These are phyloP conservation scores for Luzula sylvatica DNA, from an alignment of 176 grass and related monocot genomes.

Conservation along the genomic window DNA sequence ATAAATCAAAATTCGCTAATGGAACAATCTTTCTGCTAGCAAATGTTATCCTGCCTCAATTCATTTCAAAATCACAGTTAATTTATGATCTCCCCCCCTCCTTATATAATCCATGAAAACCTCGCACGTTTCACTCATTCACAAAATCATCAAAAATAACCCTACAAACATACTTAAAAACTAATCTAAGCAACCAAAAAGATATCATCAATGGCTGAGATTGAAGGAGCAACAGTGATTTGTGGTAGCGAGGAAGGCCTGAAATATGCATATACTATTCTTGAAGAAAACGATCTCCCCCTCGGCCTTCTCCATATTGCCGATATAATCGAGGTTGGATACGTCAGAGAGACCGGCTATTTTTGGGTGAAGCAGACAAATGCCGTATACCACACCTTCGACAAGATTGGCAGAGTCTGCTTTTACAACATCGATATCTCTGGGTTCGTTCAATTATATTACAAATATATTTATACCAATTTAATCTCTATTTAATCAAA, in stretches of 20 bases:
- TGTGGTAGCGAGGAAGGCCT: slow-evolving; percentile 48
- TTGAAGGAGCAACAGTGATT: slow-evolving; percentile 34
- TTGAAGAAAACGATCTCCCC: slow-evolving; percentile 74
- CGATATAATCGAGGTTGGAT: slow-evolving; percentile 55
- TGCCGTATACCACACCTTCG: slow-evolving; percentile 74
- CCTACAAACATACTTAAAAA: background rate
- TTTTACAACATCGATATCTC: slow-evolving; percentile 55
- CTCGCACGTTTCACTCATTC: background rate
- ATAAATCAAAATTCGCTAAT: no score
- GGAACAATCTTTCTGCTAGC: no score
- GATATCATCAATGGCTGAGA: slow-evolving; percentile 23
- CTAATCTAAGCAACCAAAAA: no score
- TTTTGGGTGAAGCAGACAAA: slow-evolving; percentile 55
- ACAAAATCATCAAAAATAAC: background rate
- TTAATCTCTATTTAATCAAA: no score
- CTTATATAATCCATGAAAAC: slow-evolving; percentile 1
- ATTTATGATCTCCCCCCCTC: no score
- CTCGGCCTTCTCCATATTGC: slow-evolving; percentile 56
- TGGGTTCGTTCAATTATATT: slow-evolving; percentile 29
- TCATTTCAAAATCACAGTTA: no score
- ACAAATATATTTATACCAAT: no score
- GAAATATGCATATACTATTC: slow-evolving; percentile 27
- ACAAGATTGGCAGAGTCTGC: slow-evolving; percentile 45
- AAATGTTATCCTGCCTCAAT: no score
- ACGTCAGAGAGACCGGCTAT: slow-evolving; percentile 54